Evolutionary conservation across 176 grass and related monocot species (phyloP), one percentile per base, ranked within the genome.

Genomic region (Zizania latifolia): DNA sequence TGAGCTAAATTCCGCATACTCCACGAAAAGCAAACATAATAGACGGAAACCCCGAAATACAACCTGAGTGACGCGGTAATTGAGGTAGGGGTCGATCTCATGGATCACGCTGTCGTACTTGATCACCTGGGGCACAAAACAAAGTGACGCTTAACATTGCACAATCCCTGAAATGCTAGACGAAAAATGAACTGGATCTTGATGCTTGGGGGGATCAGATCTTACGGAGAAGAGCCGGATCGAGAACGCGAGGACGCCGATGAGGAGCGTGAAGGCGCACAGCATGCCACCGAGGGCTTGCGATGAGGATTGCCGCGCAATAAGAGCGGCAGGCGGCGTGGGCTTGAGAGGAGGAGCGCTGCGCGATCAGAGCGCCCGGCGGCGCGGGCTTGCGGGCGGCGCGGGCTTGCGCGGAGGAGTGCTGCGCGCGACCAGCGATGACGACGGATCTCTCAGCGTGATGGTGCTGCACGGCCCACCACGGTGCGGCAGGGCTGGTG

Each of bases 101-200:
- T 99, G 96, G 84, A 99, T 99, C 91, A 99, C 96, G 69, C 96
- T 99, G 79, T 99, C 96, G 38, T 99, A 99, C 84, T 95, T 99
- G 53, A 99, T 99, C 3, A 99, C 96, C 96, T 99, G 82, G 38
- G 45, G 64, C 53, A 40, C 33, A 32, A 78, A 67, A 59, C 30
- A 2, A 9, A 13, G 23, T 6, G 26, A 8, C 35, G 26, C 2
- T 37, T 68, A 12, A 87, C 33, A 0, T 53, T 10, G 31, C 3
- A 28, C 68, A 71, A 37, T 63, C 73, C 44, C 1, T 6, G 75
- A 68, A 68, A 24, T 82, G 19, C 17, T 57, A 24, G 0, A 10
- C 35, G 36, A 50, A 62, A 41, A 12, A 32, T 4, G n/a, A 13
- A 76, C 40, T 62, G 61, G 77, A 84, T 70, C 81, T 78, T 68